A percentile compares a stretch with the other conserved stretches of the same genome.
Evolutionary conservation across 768 basidiomycete genomes (phyloP).

Genomic region (Suillus decipiens): DNA sequence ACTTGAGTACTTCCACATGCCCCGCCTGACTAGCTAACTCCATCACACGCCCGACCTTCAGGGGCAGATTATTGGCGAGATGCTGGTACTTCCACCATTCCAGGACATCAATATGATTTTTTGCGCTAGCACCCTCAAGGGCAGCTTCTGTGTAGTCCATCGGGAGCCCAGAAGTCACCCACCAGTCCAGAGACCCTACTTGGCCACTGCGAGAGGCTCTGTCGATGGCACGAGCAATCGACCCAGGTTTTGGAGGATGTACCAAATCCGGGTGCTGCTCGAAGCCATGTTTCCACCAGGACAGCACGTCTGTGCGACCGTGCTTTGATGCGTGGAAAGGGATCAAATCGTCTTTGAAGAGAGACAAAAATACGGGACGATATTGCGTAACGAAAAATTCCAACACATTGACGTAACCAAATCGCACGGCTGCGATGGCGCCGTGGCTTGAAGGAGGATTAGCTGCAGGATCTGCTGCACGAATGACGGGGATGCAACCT

Average conservation of each 20-base stretch:
- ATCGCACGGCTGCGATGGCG: slow-evolving; percentile 64
- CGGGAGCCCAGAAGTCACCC: slow-evolving; percentile 63
- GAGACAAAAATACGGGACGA: slow-evolving; percentile 60
- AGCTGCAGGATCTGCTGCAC: slow-evolving; percentile 53
- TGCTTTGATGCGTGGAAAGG: slow-evolving; percentile 78
- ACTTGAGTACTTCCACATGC: slow-evolving; percentile 73
- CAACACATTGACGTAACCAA: slow-evolving; percentile 76
- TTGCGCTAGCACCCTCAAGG: slow-evolving; percentile 77
- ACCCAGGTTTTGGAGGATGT: slow-evolving; percentile 51
- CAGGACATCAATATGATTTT: slow-evolving; percentile 72
- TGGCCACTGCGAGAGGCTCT: slow-evolving; percentile 79
- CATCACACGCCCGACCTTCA: slow-evolving; percentile 84
- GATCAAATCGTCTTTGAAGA: slow-evolving; percentile 68
- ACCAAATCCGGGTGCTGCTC: slow-evolving; percentile 63
- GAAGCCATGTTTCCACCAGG: slow-evolving; percentile 78
- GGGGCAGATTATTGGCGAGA: slow-evolving; percentile 47
- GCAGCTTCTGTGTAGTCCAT: slow-evolving; percentile 80
- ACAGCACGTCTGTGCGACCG: slow-evolving; percentile 69
- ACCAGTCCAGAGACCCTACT: slow-evolving; percentile 79
- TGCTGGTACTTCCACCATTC: slow-evolving; percentile 82
- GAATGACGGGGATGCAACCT: slow-evolving; percentile 59
- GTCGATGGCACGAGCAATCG: slow-evolving; percentile 72
- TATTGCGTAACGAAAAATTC: slow-evolving; percentile 70
- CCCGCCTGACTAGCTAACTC: slow-evolving; percentile 83
- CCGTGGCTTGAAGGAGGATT: slow-evolving; percentile 72